Evolutionary conservation across 371 early-diverging fungal species (phyloP).

Genomic region (Capniomyces stellatus): DNA sequence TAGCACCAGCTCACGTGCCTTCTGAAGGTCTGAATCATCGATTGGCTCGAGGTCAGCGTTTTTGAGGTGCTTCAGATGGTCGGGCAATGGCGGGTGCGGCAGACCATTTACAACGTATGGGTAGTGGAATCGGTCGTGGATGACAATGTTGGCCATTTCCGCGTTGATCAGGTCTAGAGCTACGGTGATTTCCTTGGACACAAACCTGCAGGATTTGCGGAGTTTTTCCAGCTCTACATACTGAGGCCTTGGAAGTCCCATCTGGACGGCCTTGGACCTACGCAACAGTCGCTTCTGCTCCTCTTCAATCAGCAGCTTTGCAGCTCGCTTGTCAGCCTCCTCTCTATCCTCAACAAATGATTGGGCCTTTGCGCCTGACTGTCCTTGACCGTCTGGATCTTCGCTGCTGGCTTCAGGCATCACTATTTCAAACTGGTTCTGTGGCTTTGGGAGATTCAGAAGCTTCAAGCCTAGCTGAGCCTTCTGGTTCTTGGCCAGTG

Average conservation of each 20-base stretch:
- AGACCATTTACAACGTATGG: too few species aligned
- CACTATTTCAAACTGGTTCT: conserved; percentile 84
- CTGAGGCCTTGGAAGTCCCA: conserved; percentile 57
- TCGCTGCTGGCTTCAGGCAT: conserved; percentile 39
- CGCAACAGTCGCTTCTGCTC: conserved; percentile 36
- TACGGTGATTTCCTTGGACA: not conserved
- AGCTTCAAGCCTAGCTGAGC: conserved; percentile 41
- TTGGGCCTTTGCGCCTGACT: conserved; percentile 13
- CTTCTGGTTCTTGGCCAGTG: conserved; percentile 31
- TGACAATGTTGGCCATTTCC: not conserved
- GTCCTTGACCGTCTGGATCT: conserved; percentile 4
- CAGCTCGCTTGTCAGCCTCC: conserved; percentile 15
- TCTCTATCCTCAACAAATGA: conserved; percentile 9
- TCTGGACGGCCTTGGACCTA: conserved; percentile 36
- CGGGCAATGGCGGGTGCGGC: too few species aligned
- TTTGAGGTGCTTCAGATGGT: not conserved
- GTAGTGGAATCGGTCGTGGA: too few species aligned
- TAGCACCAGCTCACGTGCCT: conserved; percentile 6
- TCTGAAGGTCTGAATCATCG: conserved; percentile 4
- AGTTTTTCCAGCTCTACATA: conserved; percentile 25
- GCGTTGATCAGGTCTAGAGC: not conserved
- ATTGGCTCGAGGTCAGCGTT: conserved; percentile 5
- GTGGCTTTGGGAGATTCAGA: conserved; percentile 63
- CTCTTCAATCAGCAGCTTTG: conserved; percentile 16
- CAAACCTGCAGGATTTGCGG: not conserved